A percentile compares a stretch with the other conserved stretches of the same genome.
These are phyloP conservation scores for Eucalyptus regnans DNA, from an alignment of 345 rosid genomes.

Conservation along the genomic window DNA sequence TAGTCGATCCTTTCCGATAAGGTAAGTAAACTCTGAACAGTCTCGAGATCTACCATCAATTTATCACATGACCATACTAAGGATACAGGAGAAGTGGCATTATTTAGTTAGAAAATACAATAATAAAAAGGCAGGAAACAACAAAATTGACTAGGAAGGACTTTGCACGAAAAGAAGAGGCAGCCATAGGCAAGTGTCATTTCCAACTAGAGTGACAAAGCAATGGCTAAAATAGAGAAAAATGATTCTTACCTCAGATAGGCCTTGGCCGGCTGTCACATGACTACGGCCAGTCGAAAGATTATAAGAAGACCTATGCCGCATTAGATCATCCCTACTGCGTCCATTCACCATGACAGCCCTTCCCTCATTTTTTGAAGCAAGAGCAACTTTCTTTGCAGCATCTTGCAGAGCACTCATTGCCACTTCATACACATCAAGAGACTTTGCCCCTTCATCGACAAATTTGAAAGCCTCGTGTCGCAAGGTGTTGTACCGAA, in stretches of 20 bases:
- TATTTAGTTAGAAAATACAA: background rate
- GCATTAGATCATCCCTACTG: background rate
- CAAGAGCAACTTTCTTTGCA: slow-evolving; percentile 16
- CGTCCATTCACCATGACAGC: slow-evolving; percentile 9
- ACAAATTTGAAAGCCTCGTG: slow-evolving; percentile 32
- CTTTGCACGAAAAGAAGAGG: background rate
- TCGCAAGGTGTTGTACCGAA: slow-evolving; percentile 30
- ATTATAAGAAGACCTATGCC: background rate
- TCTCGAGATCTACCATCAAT: background rate
- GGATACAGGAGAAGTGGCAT: background rate
- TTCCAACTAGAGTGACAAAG: background rate
- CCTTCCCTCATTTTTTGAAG: slow-evolving; percentile 16
- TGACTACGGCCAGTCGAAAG: background rate
- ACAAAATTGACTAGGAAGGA: background rate
- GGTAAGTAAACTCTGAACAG: background rate
- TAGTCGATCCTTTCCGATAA: background rate
- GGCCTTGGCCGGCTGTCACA: slow-evolving; percentile 1
- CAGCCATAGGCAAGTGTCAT: background rate
- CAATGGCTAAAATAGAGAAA: background rate
- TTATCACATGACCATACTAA: background rate
- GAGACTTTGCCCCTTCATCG: slow-evolving; percentile 22
- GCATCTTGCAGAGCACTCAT: slow-evolving; percentile 29
- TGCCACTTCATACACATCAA: slow-evolving; percentile 18
- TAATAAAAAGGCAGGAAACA: background rate
- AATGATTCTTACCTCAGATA: slow-evolving; percentile 17